Percentiles rank a stretch among this genome's conserved stretches.
These are phyloP conservation scores for Cryptococcus sp. DNA, from an alignment of 1,284 basidiomycete genomes.

Conservation along the genomic window DNA sequence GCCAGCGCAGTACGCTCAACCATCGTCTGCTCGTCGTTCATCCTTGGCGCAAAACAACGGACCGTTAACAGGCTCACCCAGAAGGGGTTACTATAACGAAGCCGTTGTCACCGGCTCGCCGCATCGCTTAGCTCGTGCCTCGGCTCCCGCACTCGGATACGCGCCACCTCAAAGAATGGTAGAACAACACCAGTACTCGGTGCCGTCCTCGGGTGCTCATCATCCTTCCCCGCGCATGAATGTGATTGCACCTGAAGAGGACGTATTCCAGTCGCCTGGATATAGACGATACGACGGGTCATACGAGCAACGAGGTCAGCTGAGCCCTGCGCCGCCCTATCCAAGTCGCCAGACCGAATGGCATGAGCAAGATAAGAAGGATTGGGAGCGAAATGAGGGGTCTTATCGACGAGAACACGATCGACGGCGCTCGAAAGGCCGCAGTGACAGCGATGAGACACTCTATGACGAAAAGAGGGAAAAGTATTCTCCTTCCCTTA, in stretches of 20 bases:
- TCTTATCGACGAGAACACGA: not conserved
- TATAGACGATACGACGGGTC: constrained; percentile 1
- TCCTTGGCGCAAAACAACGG: constrained; percentile 12
- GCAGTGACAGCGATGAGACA: constrained; percentile 13
- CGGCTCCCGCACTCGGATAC: constrained; percentile 10
- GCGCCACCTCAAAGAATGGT: constrained; percentile 15
- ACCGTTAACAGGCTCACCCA: not conserved
- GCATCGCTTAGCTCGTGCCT: constrained; percentile 6
- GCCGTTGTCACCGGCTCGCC: not conserved
- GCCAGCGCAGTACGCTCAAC: constrained; percentile 12
- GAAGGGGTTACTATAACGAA: not conserved
- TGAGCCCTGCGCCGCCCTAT: constrained; percentile 15
- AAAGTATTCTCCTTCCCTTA: constrained; percentile 15
- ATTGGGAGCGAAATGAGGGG: not conserved
- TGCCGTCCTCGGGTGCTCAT: constrained; percentile 6
- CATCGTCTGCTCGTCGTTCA: constrained; percentile 15
- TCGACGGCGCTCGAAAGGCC: not conserved
- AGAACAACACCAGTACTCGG: constrained; percentile 21
- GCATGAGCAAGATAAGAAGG: not conserved
- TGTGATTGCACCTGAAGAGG: not conserved
- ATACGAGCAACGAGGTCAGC: constrained; percentile 1
- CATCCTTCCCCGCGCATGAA: constrained; percentile 1
- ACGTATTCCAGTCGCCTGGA: constrained; percentile 1
- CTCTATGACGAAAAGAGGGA: constrained; percentile 13
- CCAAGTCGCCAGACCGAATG: constrained; percentile 5